Base-by-base conservation (phyloP, 208 protist species). In the Novymonas esmeraldas region DNA sequence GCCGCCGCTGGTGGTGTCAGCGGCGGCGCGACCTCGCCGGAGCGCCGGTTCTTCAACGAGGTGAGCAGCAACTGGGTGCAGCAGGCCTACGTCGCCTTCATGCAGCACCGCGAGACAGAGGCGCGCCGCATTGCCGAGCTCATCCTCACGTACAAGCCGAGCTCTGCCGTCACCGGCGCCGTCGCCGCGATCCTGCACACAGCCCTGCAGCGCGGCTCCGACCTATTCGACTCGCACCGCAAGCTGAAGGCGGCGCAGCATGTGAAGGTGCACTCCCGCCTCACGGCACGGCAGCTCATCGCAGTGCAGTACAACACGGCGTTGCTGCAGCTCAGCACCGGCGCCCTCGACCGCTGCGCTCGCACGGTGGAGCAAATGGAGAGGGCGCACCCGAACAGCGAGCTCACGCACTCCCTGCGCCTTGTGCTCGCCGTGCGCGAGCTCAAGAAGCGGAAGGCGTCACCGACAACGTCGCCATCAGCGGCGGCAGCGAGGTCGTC, bases 221-320 rank as follows among this genome's bases (percentile, higher is more conserved):
- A 93, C 70, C 88, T 95, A 36, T 91, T 91, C 57, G 87, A 95
- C 46, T 76, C 85, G 0, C 64, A 85, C 51, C 79, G 82, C 48
- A 87, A 83, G 57, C 78, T 95, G 9, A 86, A 86, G 67, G 48
- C 64, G 6, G 85, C 85, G 20, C 85, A 91, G 60, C 75, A 88
- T 62, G 74, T 76, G 11, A 84, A 85, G 63, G 78, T 89, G 18
- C 56, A 64, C 0, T 63, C 64, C 29, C 85, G 84, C 33, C 78
- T 95, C 22, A 92, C 85, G 6, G 79, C 81, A 14, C 71, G 80
- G 28, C 87, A 95, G 81, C 66, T 82, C 29, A 63, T 92, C 20
- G 59, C 77, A 6, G 78, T 95, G n/a, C 77, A 85, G 42, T 95
- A 95, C 79, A 95, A 95, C 79, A 89, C 70, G 20, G 90, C 87